Percentiles rank a stretch among this genome's conserved stretches.
phyloP scores from a whole-genome alignment of 176 grass and related monocot genomes.

The Zea mays region DNA sequence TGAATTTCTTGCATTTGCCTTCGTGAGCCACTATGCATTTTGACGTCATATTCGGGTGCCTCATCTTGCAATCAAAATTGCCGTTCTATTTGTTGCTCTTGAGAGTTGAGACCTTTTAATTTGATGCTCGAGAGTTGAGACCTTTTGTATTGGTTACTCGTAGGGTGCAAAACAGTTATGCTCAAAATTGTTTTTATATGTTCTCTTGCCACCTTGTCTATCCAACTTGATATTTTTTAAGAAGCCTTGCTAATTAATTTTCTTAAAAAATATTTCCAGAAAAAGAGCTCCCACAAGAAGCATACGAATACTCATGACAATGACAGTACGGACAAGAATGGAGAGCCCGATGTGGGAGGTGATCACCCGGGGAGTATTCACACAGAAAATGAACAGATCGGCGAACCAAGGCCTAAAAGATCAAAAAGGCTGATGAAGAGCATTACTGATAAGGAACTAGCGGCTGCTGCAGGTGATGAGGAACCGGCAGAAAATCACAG shows the following conservation, averaged over 20 bases:
- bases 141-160: neutral
- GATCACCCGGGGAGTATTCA: conserved; percentile 40
- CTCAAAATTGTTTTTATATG: neutral
- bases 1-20: no score
- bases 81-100: neutral
- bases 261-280: conserved; percentile 51
- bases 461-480: conserved; percentile 19
- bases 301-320: conserved; percentile 45
- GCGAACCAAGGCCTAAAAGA: conserved; percentile 69
- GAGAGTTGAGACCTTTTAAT: no score
- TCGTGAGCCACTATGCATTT: no score
- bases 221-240: neutral
- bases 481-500: conserved; percentile 30
- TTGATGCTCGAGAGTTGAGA: no score
- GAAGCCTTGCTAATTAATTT: conserved; percentile 15
- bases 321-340: conserved; percentile 40
- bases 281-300: conserved; percentile 68
- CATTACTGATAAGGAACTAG: conserved; percentile 35
- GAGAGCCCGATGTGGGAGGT: conserved; percentile 9
- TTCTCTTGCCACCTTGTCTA: neutral
- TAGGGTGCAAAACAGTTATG: conserved; percentile 6
- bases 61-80: neutral
- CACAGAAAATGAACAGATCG: conserved; percentile 46
- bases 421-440: conserved; percentile 62
- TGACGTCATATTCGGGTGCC: conserved; percentile 11